Evolutionary conservation across 106 monocot species (phyloP).

Genomic region (Dioscorea zingiberensis): DNA sequence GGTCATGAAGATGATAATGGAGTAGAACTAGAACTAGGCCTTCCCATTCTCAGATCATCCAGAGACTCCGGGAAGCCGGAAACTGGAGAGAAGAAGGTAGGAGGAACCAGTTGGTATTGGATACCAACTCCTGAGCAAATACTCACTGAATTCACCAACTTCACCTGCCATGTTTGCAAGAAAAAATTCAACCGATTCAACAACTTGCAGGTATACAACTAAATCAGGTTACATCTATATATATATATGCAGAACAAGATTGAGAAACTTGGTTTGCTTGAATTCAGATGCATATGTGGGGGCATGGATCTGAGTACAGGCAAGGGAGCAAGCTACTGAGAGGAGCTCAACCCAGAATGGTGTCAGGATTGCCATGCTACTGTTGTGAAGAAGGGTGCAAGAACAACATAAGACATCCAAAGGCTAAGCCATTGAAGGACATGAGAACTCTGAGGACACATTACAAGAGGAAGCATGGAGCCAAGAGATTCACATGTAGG

Average conservation of each 20-base stretch:
- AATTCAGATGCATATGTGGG: slow-evolving; percentile 3
- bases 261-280: background rate
- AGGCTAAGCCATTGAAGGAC: slow-evolving; percentile 1
- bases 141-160: background rate
- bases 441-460: slow-evolving; percentile 2
- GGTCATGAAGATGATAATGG: no score
- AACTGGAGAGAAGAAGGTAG: background rate
- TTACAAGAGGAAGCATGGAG: background rate
- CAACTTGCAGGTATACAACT: background rate
- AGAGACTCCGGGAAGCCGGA: no score
- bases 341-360: background rate
- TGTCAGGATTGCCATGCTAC: background rate
- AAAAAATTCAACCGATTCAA: slow-evolving; percentile 5
- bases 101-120: background rate
- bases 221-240: no score
- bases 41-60: no score
- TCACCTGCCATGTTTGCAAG: background rate
- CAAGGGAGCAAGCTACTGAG: background rate
- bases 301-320: background rate
- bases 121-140: slow-evolving; percentile 3
- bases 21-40: no score
- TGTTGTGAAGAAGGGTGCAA: slow-evolving; percentile 1
- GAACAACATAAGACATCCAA: background rate
- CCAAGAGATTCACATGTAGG: background rate
- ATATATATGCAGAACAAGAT: no score